Evolutionary conservation across 2,329 filamentous ascomycete genomes (phyloP).

Genomic region (Thelonectria discophora): DNA sequence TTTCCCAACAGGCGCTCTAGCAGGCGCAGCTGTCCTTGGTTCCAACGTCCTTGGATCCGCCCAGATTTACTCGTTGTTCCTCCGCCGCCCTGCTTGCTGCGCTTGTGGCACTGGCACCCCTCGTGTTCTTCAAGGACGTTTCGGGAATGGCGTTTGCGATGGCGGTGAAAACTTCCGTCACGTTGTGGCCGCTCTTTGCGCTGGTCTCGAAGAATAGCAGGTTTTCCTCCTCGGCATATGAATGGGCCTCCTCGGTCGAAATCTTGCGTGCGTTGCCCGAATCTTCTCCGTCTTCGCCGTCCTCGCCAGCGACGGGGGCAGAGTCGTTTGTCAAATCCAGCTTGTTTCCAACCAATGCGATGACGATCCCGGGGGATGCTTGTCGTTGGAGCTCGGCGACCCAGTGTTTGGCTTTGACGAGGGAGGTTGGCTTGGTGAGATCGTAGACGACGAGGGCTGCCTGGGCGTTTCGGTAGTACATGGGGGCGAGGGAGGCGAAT

Average conservation of each 20-base stretch:
- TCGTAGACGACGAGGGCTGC: constrained; percentile 98
- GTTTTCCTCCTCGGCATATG: constrained; percentile 93
- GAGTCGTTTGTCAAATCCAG: constrained; percentile 81
- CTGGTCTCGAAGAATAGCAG: constrained; percentile 98
- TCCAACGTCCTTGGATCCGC: constrained; percentile 74
- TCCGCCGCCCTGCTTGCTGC: constrained; percentile 68
- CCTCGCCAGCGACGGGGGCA: constrained; percentile 55
- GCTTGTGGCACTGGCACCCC: constrained; percentile 73
- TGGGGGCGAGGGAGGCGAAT: constrained; percentile 94
- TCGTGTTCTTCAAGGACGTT: constrained; percentile 89
- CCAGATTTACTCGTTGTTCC: constrained; percentile 84
- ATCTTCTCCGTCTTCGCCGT: constrained; percentile 66
- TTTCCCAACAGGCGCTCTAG: constrained; percentile 51
- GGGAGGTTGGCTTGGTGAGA: constrained; percentile 93
- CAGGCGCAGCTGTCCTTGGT: constrained; percentile 93
- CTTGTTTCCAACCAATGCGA: constrained; percentile 97
- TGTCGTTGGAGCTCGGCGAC: constrained; percentile 97
- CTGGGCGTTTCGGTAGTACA: constrained; percentile 99
- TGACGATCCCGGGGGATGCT: constrained; percentile 94
- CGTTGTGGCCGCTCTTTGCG: constrained; percentile 94
- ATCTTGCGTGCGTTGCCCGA: constrained; percentile 85
- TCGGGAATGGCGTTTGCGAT: constrained; percentile 99
- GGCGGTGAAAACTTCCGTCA: constrained; percentile 94
- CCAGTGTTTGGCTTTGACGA: constrained; percentile 98
- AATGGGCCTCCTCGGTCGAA: constrained; percentile 87